Evolutionary conservation across 2,329 filamentous ascomycete genomes (phyloP).

Genomic region (Drechslerella stenobrocha): DNA sequence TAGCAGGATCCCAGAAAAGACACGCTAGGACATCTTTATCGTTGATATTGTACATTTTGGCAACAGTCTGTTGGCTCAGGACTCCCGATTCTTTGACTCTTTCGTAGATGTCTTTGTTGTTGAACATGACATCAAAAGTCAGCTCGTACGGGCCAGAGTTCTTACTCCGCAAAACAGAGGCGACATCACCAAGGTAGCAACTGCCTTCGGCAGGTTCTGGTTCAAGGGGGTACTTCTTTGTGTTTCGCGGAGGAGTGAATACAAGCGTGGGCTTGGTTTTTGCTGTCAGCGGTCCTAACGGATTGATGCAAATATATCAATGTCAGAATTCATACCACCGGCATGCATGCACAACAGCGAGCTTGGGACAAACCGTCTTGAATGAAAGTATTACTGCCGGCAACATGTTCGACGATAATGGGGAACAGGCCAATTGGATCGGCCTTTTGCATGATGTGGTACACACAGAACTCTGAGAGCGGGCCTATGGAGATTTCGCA

Average conservation of each 20-base stretch:
- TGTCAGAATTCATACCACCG: neutral
- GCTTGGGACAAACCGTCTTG: conserved; percentile 10
- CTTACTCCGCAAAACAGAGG: conserved; percentile 59
- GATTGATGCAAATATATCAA: neutral
- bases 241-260: conserved; percentile 13
- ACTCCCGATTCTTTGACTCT: conserved; percentile 55
- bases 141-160: conserved; percentile 62
- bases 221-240: conserved; percentile 23
- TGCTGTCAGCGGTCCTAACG: conserved; percentile 10
- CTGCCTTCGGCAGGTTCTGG: conserved; percentile 27
- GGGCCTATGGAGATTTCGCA: conserved; percentile 56
- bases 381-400: conserved; percentile 35
- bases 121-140: conserved; percentile 62
- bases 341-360: neutral
- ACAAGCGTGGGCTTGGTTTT: neutral
- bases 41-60: conserved; percentile 53
- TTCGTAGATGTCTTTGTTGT: conserved; percentile 54
- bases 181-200: conserved; percentile 54
- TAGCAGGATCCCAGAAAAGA: conserved; percentile 58
- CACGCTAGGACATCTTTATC: conserved; percentile 54
- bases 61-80: conserved; percentile 53
- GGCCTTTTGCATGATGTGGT: conserved; percentile 60
- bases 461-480: conserved; percentile 59
- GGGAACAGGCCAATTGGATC: conserved; percentile 48
- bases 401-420: conserved; percentile 17